phyloP scores from a whole-genome alignment of 73 alveolate species.

The Tetrahymena borealis region DNA sequence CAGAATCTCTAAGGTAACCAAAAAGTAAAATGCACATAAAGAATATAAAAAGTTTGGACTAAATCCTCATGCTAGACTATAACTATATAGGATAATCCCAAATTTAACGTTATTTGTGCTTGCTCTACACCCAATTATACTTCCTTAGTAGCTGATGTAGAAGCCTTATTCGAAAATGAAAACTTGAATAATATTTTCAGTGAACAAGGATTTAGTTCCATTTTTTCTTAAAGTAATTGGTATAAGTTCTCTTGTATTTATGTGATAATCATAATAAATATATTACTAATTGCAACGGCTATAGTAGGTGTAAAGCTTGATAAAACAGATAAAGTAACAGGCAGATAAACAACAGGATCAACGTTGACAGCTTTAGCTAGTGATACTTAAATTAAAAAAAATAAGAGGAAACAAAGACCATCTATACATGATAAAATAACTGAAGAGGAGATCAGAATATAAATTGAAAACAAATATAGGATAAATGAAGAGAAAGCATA shows the following conservation, averaged over 20 bases:
- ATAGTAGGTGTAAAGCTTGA: neutral
- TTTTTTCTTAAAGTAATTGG: neutral
- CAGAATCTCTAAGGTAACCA: neutral
- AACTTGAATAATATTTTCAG: neutral
- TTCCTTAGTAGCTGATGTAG: neutral
- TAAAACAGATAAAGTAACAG: too few species aligned
- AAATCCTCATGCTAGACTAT: neutral
- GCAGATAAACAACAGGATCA: neutral
- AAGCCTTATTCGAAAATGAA: neutral
- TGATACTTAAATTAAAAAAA: too few species aligned
- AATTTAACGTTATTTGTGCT: neutral
- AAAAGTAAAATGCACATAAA: neutral
- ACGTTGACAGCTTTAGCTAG: neutral
- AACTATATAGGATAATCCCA: neutral
- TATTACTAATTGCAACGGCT: neutral
- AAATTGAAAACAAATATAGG: too few species aligned
- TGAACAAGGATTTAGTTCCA: neutral
- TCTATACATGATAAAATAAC: too few species aligned
- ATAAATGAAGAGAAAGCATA: too few species aligned
- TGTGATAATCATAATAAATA: too few species aligned
- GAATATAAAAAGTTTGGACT: neutral
- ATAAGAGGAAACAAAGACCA: too few species aligned
- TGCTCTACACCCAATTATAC: neutral
- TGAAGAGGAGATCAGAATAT: too few species aligned
- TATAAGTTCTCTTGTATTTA: neutral